phyloP scores from a whole-genome alignment of 768 basidiomycete genomes.

The Lentinula detonsa region DNA sequence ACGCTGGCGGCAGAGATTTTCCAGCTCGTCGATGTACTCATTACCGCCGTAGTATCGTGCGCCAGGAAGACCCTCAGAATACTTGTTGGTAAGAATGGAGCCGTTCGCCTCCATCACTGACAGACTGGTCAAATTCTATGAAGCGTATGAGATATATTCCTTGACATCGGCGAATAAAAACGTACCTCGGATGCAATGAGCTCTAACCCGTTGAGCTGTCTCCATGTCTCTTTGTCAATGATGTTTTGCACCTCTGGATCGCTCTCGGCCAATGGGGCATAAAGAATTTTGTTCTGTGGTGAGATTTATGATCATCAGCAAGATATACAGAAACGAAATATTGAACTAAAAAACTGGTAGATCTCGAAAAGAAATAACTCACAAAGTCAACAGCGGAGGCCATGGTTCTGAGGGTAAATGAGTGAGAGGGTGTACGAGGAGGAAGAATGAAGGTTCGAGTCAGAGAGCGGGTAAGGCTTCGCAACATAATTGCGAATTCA shows the following conservation, averaged over 20 bases:
- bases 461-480: constrained; percentile 18
- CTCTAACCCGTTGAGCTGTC: constrained; percentile 95
- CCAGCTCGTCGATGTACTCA: constrained; percentile 96
- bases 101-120: constrained; percentile 99
- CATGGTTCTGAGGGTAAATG: constrained; percentile 43
- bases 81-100: constrained; percentile 98
- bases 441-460: constrained; percentile 25
- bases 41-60: constrained; percentile 98
- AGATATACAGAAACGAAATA: not conserved
- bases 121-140: constrained; percentile 89
- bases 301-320: not conserved
- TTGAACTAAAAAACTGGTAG: not conserved
- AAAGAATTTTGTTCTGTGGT: constrained; percentile 84
- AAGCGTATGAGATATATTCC: not conserved
- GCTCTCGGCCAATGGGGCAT: constrained; percentile 80
- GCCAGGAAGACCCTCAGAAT: constrained; percentile 98
- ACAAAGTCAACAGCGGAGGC: constrained; percentile 59
- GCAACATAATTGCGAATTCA: constrained; percentile 21
- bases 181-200: constrained; percentile 97
- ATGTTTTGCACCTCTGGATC: constrained; percentile 96
- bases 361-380: constrained; percentile 14
- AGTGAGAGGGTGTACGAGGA: constrained; percentile 15
- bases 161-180: constrained; percentile 4
- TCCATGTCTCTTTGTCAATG: constrained; percentile 99
- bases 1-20: constrained; percentile 90